These are phyloP conservation scores for Camellia sinensis DNA, from an alignment of 148 eudicot species.

Conservation along the genomic window DNA sequence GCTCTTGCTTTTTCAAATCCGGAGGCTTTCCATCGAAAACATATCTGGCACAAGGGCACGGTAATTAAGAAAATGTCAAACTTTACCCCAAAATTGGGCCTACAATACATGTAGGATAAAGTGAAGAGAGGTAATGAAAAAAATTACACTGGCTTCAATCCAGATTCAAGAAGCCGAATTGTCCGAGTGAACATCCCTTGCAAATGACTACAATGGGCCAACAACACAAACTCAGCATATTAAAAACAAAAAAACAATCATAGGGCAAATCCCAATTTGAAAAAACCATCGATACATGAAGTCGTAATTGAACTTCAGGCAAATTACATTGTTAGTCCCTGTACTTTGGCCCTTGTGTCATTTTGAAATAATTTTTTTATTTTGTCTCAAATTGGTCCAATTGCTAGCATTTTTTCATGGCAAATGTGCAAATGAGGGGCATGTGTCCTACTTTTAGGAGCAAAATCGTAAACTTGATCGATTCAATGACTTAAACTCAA, in stretches of 20 bases:
- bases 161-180: constrained; percentile 92
- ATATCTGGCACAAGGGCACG: constrained; percentile 42
- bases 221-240: constrained; percentile 10
- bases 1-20: constrained; percentile 94
- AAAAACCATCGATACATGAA: background rate
- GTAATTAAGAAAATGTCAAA: background rate
- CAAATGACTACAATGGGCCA: constrained; percentile 61
- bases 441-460: too few species aligned
- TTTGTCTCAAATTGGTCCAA: too few species aligned
- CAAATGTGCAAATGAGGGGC: too few species aligned
- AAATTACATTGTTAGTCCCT: too few species aligned
- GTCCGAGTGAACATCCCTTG: constrained; percentile 97
- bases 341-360: too few species aligned
- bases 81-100: background rate
- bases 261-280: background rate
- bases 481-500: too few species aligned
- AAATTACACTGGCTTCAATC: constrained; percentile 90
- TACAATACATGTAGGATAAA: background rate
- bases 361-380: too few species aligned
- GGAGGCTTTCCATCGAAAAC: constrained; percentile 98
- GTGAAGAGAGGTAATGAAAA: background rate
- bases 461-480: too few species aligned
- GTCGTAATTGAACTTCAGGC: background rate
- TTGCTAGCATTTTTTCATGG: too few species aligned
- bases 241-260: background rate